phyloP scores from a whole-genome alignment of 2,329 filamentous ascomycete species.

The Geosmithia putterillii region DNA sequence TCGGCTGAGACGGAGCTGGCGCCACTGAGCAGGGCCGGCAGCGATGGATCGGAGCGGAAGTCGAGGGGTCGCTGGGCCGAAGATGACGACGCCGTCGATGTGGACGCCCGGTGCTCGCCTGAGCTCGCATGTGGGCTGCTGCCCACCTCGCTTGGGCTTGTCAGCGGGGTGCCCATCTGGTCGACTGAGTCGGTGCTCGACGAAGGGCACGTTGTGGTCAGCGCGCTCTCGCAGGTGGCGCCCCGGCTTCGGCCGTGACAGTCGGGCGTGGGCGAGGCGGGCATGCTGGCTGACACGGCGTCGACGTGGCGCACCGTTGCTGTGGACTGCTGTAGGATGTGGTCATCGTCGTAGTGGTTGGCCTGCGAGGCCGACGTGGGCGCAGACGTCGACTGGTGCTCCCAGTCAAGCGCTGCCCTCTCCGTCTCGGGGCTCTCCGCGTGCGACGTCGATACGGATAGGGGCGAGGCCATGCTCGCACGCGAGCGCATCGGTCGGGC shows the following conservation, averaged over 20 bases:
- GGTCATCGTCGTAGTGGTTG: no score
- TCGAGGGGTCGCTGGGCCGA: slow-evolving; percentile 33
- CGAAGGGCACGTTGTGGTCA: no score
- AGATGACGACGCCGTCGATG: no score
- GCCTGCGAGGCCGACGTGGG: neutral
- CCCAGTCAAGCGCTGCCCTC: neutral
- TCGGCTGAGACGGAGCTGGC: slow-evolving; percentile 54
- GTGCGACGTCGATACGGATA: slow-evolving; percentile 20
- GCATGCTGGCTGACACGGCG: neutral
- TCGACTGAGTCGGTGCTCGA: slow-evolving; percentile 40
- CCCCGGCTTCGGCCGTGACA: slow-evolving; percentile 23
- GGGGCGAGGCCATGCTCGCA: slow-evolving; percentile 19
- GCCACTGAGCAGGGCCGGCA: slow-evolving; percentile 50
- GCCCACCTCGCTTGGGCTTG: slow-evolving; percentile 37
- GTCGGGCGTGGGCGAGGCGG: slow-evolving; percentile 30
- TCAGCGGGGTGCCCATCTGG: slow-evolving; percentile 35
- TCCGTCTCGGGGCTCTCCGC: slow-evolving; percentile 9
- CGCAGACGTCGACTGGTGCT: neutral
- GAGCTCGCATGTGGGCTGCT: slow-evolving; percentile 31
- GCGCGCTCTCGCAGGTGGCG: no score
- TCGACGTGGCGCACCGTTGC: slow-evolving; percentile 3
- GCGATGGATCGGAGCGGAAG: slow-evolving; percentile 51
- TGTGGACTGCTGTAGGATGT: slow-evolving; percentile 1
- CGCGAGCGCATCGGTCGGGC: slow-evolving; percentile 11
- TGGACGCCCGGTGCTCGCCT: no score